These are phyloP conservation scores for Coprinellus micaceus DNA, from an alignment of 768 basidiomycete species.

Conservation along the genomic window DNA sequence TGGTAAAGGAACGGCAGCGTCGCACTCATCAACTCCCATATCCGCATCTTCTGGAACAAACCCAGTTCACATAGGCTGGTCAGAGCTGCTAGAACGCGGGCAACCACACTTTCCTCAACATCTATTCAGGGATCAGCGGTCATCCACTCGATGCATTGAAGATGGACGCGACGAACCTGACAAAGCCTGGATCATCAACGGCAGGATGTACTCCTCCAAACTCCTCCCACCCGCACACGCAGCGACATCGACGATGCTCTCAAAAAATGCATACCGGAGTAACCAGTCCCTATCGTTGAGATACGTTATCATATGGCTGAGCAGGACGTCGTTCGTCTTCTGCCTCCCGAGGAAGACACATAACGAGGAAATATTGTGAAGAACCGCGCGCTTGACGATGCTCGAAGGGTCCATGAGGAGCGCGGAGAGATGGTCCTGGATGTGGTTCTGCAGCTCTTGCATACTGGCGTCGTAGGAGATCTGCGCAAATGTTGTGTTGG, in stretches of 20 bases:
- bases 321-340: slow-evolving; percentile 89
- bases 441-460: slow-evolving; percentile 77
- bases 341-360: slow-evolving; percentile 93
- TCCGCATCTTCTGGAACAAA: slow-evolving; percentile 88
- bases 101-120: slow-evolving; percentile 92
- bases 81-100: slow-evolving; percentile 81
- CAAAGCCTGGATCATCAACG: slow-evolving; percentile 91
- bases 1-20: slow-evolving; percentile 90
- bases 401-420: slow-evolving; percentile 87
- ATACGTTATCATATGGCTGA: slow-evolving; percentile 87
- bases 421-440: slow-evolving; percentile 84
- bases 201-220: slow-evolving; percentile 95
- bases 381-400: slow-evolving; percentile 85
- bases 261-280: slow-evolving; percentile 88
- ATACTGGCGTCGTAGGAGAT: slow-evolving; percentile 87
- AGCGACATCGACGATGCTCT: slow-evolving; percentile 92
- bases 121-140: slow-evolving; percentile 45
- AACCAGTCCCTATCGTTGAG: slow-evolving; percentile 92
- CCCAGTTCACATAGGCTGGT: slow-evolving; percentile 88
- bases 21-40: slow-evolving; percentile 94
- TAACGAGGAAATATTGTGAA: slow-evolving; percentile 81
- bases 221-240: slow-evolving; percentile 89
- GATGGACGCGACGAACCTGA: slow-evolving; percentile 56
- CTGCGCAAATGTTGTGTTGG: slow-evolving; percentile 33
- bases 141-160: neutral